Evolutionary conservation across 108 stramenopile species (phyloP).

Genomic region (Epithemia pelagica): DNA sequence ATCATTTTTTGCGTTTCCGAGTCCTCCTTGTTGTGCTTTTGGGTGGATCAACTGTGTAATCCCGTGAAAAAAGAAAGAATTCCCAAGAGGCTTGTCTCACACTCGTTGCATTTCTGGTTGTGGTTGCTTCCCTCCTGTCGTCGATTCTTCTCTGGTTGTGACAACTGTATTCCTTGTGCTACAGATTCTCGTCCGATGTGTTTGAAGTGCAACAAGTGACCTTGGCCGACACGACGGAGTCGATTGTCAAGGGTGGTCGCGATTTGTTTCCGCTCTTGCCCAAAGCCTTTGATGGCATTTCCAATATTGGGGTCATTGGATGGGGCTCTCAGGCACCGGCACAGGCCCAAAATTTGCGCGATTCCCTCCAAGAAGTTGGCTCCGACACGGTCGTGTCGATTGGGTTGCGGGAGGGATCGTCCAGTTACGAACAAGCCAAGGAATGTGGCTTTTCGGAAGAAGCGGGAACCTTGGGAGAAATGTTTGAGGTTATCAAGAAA

Average conservation of each 20-base stretch:
- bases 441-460: conserved; percentile 88
- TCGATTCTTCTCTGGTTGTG: background rate
- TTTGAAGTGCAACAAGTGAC: conserved; percentile 82
- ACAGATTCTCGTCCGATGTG: conserved; percentile 78
- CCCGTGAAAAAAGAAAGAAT: too few species aligned
- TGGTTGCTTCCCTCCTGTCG: conserved; percentile 2
- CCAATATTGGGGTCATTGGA: conserved; percentile 94
- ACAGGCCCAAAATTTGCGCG: conserved; percentile 94
- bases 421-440: conserved; percentile 83
- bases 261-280: conserved; percentile 92
- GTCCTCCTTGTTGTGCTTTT: too few species aligned
- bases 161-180: too few species aligned
- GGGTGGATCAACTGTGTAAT: too few species aligned
- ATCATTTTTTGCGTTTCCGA: conserved; percentile 56
- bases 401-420: conserved; percentile 91
- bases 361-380: conserved; percentile 78
- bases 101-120: background rate
- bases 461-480: conserved; percentile 92
- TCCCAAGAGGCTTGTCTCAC: too few species aligned
- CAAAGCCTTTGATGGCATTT: conserved; percentile 93
- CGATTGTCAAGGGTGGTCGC: conserved; percentile 95
- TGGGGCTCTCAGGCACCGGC: conserved; percentile 99
- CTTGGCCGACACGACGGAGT: conserved; percentile 89
- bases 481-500: conserved; percentile 91
- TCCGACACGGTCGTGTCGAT: conserved; percentile 86